Conservation (phyloP, 768 basidiomycete genomes). For the Leccinum subgranulosum region DNA sequence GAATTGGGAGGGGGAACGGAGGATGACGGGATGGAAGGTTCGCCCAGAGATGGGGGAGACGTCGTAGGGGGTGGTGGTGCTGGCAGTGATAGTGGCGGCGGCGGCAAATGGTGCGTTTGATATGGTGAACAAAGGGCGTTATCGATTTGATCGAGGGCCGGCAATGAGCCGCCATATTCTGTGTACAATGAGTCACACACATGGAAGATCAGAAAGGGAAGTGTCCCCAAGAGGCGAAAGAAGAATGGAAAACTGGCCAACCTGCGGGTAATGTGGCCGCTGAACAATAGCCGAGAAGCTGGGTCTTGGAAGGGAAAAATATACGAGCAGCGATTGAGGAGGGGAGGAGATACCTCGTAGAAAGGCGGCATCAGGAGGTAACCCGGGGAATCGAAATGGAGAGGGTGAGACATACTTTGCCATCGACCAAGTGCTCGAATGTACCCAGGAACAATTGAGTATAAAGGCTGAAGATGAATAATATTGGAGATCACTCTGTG, state of each 20-base stretch:
- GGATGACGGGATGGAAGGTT: neutral
- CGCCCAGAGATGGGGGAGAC: neutral
- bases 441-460: slow-evolving; percentile 72
- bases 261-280: slow-evolving; percentile 53
- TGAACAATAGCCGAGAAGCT: slow-evolving; percentile 55
- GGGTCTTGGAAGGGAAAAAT: slow-evolving; percentile 58
- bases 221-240: neutral
- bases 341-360: slow-evolving; percentile 57
- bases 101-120: slow-evolving; percentile 5
- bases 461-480: slow-evolving; percentile 54
- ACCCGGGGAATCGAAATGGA: slow-evolving; percentile 2
- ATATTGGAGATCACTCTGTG: neutral
- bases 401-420: slow-evolving; percentile 49
- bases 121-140: slow-evolving; percentile 40
- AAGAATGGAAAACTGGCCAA: neutral
- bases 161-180: slow-evolving; percentile 71
- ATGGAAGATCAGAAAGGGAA: slow-evolving; percentile 10
- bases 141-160: slow-evolving; percentile 46
- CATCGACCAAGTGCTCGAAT: slow-evolving; percentile 64
- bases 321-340: slow-evolving; percentile 56
- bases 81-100: neutral
- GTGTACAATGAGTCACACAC: slow-evolving; percentile 7
- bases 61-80: neutral
- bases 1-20: neutral
- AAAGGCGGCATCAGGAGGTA: slow-evolving; percentile 2